Base-by-base conservation (phyloP, 345 rosid species). In the Cardamine chenopodiifolia region DNA sequence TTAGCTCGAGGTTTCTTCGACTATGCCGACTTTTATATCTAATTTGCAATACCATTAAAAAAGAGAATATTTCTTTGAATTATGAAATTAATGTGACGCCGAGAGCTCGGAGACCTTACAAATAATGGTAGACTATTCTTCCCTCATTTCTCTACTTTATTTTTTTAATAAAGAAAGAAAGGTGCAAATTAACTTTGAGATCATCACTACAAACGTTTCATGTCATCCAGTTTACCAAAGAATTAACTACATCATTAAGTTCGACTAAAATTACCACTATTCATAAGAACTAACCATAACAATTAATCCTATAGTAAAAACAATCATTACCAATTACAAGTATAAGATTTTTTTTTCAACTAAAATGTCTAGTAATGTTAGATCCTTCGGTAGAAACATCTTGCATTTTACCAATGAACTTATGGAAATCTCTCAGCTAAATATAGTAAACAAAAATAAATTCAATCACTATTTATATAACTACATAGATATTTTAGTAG, bases 51-150 rank as follows among this genome's bases (percentile, higher is more conserved):
- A 53, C 8, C 0, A 22, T 5, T 10, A 19, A 3, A 9, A 13
- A 1, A 54, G 9, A 19, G 74, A 54, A 76, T 72, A 48, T 77
- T 77, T 71, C 54, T 67, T 70, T 64, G 63, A 59, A 65, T 78
- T 78, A 71, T 49, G 49, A 77, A 71, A 50, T 22, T 59, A 72
- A 71, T 56, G 62, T 71, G 76, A 78, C 28, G 62, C 81, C 68
- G 35, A 72, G 77, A 78, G 73, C 80, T 76, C 1, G 80, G 80
- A 70, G 80, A 55, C 70, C 80, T 70, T 76, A 70, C 71, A 70
- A 66, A 65, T 59, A 67, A 66, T 78, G 6, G 54, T 58, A 49
- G 77, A 66, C 66, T 78, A 69, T 71, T 72, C 73, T 59, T 72
- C 26, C 65, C 37, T 53, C 48, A 13, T 12, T 69, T 54, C 4